Evolutionary conservation across 2,329 filamentous ascomycete genomes (phyloP).

Genomic region (Fusarium verrucosum): DNA sequence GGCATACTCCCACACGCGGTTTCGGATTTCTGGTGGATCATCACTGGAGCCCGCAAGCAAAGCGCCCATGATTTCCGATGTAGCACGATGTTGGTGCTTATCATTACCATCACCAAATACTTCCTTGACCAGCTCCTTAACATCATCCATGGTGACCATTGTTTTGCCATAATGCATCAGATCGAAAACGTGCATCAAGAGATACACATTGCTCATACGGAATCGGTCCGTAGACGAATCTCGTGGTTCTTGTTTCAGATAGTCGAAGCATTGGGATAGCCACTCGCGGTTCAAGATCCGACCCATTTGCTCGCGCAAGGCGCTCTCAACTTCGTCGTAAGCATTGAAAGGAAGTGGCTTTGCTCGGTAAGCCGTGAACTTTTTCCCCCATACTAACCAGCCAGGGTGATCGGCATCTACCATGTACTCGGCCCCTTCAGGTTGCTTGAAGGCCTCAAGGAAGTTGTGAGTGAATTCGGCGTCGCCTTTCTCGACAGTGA

Average conservation of each 20-base stretch:
- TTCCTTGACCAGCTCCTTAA: constrained; percentile 79
- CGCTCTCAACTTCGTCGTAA: constrained; percentile 84
- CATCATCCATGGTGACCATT: constrained; percentile 81
- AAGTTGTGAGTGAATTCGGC: constrained; percentile 81
- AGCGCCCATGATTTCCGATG: constrained; percentile 90
- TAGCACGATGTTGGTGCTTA: constrained; percentile 96
- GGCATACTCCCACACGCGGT: constrained; percentile 85
- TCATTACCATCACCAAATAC: constrained; percentile 94
- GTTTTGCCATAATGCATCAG: constrained; percentile 85
- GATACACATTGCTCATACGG: constrained; percentile 84
- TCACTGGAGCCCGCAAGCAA: constrained; percentile 84
- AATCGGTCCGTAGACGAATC: constrained; percentile 86
- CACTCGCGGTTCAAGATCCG: constrained; percentile 81
- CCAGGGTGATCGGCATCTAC: constrained; percentile 92
- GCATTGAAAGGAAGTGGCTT: constrained; percentile 72
- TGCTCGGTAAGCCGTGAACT: constrained; percentile 80
- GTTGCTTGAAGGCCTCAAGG: constrained; percentile 78
- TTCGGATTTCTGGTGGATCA: constrained; percentile 75
- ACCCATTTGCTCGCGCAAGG: constrained; percentile 81
- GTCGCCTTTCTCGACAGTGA: constrained; percentile 79
- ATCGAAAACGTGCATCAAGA: constrained; percentile 90
- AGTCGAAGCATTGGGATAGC: constrained; percentile 88
- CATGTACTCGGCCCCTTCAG: constrained; percentile 77
- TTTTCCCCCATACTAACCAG: constrained; percentile 95
- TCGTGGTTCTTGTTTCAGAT: constrained; percentile 94